A percentile compares a stretch with the other conserved stretches of the same genome.
Evolutionary conservation across 352 stramenopile genomes (phyloP).

Genomic region (Globisporangium iwayamae): DNA sequence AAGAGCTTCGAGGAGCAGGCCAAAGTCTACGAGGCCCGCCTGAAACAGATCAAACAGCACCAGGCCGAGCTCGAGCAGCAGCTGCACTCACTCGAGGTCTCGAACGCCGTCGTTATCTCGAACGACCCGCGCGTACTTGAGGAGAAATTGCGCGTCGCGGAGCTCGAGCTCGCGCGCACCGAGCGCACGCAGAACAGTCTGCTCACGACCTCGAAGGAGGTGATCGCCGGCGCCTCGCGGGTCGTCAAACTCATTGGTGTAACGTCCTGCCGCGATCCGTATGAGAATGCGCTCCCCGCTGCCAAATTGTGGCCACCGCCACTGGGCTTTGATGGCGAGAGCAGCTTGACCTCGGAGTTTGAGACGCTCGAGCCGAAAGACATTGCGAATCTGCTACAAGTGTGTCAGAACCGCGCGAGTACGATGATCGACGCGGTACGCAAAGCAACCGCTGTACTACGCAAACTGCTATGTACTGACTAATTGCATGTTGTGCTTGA

Average conservation of each 20-base stretch:
- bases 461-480: not conserved
- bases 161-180: slow-evolving; percentile 60
- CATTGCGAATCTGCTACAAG: slow-evolving; percentile 60
- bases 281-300: slow-evolving; percentile 59
- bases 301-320: slow-evolving; percentile 58
- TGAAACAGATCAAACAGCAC: slow-evolving; percentile 81
- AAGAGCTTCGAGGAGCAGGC: slow-evolving; percentile 78
- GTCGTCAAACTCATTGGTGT: slow-evolving; percentile 76
- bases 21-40: slow-evolving; percentile 68
- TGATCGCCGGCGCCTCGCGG: slow-evolving; percentile 57
- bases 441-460: not conserved
- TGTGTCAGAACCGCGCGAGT: slow-evolving; percentile 67
- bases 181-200: slow-evolving; percentile 65
- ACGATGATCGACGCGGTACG: slow-evolving; percentile 72
- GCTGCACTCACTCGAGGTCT: slow-evolving; percentile 56
- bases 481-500: not conserved
- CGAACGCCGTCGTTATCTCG: slow-evolving; percentile 39
- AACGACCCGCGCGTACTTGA: slow-evolving; percentile 71
- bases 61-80: slow-evolving; percentile 71
- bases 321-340: slow-evolving; percentile 43
- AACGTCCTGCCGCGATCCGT: slow-evolving; percentile 56
- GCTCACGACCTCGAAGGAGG: slow-evolving; percentile 73
- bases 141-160: slow-evolving; percentile 62
- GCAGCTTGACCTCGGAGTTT: slow-evolving; percentile 57
- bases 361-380: slow-evolving; percentile 59